Conservation (phyloP, 2,329 filamentous ascomycete species). For the Colletotrichum somersetense region DNA sequence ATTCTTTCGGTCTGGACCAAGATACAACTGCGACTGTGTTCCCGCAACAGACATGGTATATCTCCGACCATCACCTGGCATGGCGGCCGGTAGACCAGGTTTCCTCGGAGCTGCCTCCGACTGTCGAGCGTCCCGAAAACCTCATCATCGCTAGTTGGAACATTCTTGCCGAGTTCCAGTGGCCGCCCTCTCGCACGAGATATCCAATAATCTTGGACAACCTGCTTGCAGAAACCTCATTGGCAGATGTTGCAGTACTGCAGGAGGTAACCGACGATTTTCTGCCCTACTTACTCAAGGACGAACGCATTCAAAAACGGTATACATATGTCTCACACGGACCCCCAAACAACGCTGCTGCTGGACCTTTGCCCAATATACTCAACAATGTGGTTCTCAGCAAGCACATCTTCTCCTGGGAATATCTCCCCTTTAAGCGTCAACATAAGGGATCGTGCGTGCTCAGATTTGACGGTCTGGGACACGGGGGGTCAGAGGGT, state of each 20-base stretch:
- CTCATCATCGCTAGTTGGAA: conserved; percentile 65
- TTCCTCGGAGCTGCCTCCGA: too few relatives aligned
- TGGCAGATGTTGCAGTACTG: conserved; percentile 64
- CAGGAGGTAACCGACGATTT: conserved; percentile 77
- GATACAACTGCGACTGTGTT: neutral
- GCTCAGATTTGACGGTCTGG: conserved; percentile 49
- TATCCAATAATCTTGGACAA: conserved; percentile 59
- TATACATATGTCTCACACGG: conserved; percentile 71
- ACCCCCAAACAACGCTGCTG: conserved; percentile 63
- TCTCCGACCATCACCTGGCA: conserved; percentile 20
- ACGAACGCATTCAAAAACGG: conserved; percentile 57
- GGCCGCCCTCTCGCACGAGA: conserved; percentile 57
- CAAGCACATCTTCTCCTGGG: conserved; percentile 67
- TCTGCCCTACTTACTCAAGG: conserved; percentile 65
- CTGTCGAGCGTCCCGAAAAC: conserved; percentile 32
- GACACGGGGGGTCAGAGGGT: conserved; percentile 44
- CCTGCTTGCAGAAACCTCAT: conserved; percentile 57
- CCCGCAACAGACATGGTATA: conserved; percentile 15
- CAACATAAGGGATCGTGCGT: conserved; percentile 65
- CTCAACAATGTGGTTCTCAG: conserved; percentile 73
- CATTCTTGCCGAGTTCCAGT: conserved; percentile 64
- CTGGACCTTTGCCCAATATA: conserved; percentile 69
- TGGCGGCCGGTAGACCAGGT: conserved; percentile 11
- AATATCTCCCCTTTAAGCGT: conserved; percentile 64
- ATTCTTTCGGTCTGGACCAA: neutral